Evolutionary conservation across 129 eudicot species (phyloP).

Genomic region (Pseudognaphalium luteoalbum): DNA sequence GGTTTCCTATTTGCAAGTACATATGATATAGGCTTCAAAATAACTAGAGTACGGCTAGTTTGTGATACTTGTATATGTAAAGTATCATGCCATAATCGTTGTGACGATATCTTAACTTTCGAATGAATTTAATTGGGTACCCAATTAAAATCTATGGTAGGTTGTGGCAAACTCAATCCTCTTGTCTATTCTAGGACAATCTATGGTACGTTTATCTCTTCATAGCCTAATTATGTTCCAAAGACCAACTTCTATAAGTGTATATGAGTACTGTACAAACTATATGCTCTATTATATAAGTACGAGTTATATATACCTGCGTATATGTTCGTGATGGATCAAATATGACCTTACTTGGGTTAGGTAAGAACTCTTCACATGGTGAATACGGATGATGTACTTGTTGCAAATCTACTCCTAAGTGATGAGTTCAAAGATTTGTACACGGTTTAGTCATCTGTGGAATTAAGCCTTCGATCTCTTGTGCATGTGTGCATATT

Average conservation of each 20-base stretch:
- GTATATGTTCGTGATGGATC: no score
- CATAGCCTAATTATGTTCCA: no score
- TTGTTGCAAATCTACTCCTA: not conserved
- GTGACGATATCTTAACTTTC: not conserved
- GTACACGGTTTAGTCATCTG: no score
- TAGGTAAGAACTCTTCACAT: conserved; percentile 2
- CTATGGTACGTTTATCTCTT: no score
- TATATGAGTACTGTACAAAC: no score
- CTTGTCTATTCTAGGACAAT: no score
- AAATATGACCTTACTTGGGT: not conserved
- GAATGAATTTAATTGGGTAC: not conserved
- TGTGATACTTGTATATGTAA: not conserved
- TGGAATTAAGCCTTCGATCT: no score
- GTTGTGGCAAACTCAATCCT: not conserved
- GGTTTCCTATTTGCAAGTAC: not conserved
- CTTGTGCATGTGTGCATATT: no score
- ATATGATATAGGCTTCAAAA: not conserved
- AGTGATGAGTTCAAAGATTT: not conserved
- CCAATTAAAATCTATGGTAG: not conserved
- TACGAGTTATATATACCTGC: no score
- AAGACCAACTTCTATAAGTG: no score
- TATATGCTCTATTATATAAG: no score
- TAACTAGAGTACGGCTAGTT: not conserved
- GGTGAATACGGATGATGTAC: not conserved
- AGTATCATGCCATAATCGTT: conserved; percentile 4